These are phyloP conservation scores for Fonsecaea erecta DNA, from an alignment of 2,329 filamentous ascomycete genomes.

Conservation along the genomic window DNA sequence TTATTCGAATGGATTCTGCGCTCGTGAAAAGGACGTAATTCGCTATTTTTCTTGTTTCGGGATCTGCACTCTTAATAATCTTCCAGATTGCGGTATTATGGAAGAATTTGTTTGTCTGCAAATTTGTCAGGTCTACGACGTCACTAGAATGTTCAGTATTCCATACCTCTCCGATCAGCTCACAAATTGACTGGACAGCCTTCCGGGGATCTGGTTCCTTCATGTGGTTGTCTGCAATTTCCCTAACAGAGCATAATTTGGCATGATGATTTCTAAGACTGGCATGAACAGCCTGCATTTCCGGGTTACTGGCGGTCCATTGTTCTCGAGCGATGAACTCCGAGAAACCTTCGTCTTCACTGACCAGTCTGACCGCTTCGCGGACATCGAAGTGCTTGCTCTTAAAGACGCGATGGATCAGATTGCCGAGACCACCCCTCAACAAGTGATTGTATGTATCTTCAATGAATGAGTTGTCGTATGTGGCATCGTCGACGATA, in stretches of 20 bases:
- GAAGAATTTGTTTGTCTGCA: conserved; percentile 70
- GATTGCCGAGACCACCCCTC: conserved; percentile 77
- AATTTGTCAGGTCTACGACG: conserved; percentile 19
- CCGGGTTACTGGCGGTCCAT: conserved; percentile 41
- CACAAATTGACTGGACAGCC: conserved; percentile 69
- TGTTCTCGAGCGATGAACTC: conserved; percentile 38
- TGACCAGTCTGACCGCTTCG: conserved; percentile 57
- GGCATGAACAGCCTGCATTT: conserved; percentile 40
- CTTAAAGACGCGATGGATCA: conserved; percentile 71
- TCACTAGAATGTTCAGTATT: not conserved
- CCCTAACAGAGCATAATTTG: conserved; percentile 16
- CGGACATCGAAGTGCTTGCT: conserved; percentile 71
- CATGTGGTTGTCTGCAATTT: conserved; percentile 23
- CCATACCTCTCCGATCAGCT: conserved; percentile 63
- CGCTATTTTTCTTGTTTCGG: conserved; percentile 49
- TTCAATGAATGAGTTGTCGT: conserved; percentile 78
- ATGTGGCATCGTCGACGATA: conserved; percentile 77
- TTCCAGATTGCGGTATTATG: conserved; percentile 71
- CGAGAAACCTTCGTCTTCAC: conserved; percentile 36
- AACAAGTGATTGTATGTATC: conserved; percentile 79
- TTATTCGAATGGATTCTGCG: conserved; percentile 77
- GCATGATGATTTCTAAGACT: conserved; percentile 7
- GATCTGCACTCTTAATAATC: conserved; percentile 42
- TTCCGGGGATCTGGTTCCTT: conserved; percentile 61
- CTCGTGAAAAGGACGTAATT: conserved; percentile 69